These are phyloP conservation scores for Hortaea sp. DNA, from an alignment of 2,329 filamentous ascomycete genomes.

Conservation along the genomic window DNA sequence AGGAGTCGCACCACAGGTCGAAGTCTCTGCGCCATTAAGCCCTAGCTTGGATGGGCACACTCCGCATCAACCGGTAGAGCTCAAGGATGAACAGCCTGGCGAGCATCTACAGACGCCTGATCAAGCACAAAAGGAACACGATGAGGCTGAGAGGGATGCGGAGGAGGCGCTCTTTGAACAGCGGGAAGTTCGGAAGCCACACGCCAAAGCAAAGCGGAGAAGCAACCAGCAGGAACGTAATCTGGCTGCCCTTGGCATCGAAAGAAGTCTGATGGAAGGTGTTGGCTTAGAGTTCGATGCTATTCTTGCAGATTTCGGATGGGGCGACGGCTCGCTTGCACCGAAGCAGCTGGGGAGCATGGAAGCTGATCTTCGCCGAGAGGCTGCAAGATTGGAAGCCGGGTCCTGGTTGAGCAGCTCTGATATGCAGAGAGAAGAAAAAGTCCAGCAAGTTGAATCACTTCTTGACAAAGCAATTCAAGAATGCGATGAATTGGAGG, in stretches of 20 bases:
- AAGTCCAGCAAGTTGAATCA: slow-evolving; percentile 74
- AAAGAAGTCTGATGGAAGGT: slow-evolving; percentile 64
- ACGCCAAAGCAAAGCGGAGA: slow-evolving; percentile 41
- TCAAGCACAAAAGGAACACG: slow-evolving; percentile 10
- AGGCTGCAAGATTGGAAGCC: slow-evolving; percentile 82
- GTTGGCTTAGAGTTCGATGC: slow-evolving; percentile 71
- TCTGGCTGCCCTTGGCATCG: slow-evolving; percentile 65
- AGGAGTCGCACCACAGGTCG: slow-evolving; percentile 11
- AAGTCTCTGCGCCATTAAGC: slow-evolving; percentile 2
- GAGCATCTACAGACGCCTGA: slow-evolving; percentile 16
- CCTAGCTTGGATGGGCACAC: slow-evolving; percentile 3
- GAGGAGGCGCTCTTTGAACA: slow-evolving; percentile 14
- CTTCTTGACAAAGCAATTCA: slow-evolving; percentile 83
- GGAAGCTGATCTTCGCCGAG: slow-evolving; percentile 72
- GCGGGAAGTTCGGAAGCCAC: slow-evolving; percentile 16
- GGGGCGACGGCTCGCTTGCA: slow-evolving; percentile 69
- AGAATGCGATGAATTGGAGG: slow-evolving; percentile 94
- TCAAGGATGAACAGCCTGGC: slow-evolving; percentile 7
- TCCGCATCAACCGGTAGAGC: slow-evolving; percentile 10
- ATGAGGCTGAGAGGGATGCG: slow-evolving; percentile 2
- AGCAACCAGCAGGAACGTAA: slow-evolving; percentile 71
- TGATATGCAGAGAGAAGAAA: slow-evolving; percentile 71
- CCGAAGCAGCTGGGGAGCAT: slow-evolving; percentile 68
- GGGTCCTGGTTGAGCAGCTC: slow-evolving; percentile 80
- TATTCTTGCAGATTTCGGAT: slow-evolving; percentile 78